phyloP scores from a whole-genome alignment of 2,329 filamentous ascomycete species.

The Tolypocladium amazonense region DNA sequence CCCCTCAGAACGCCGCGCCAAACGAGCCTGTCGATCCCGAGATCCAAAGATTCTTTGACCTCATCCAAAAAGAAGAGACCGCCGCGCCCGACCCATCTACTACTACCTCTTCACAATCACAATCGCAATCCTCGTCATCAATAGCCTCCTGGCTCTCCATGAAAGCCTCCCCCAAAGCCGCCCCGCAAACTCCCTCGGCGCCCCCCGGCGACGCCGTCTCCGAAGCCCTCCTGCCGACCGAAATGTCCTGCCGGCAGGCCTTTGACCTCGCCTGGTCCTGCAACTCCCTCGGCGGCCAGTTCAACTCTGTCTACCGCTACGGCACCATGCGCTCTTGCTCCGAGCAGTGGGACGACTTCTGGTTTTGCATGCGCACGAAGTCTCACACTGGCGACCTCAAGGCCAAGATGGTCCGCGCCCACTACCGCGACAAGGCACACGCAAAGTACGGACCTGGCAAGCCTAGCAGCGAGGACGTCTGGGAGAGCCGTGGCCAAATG shows the following conservation, averaged over 20 bases:
- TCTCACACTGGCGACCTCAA: conserved; percentile 48
- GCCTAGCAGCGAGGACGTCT: conserved; percentile 81
- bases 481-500: conserved; percentile 60
- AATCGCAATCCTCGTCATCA: conserved; percentile 21
- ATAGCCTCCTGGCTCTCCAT: conserved; percentile 23
- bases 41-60: conserved; percentile 42
- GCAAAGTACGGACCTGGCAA: conserved; percentile 52
- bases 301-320: conserved; percentile 82
- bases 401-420: conserved; percentile 51
- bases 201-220: conserved; percentile 36
- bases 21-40: conserved; percentile 33
- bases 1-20: conserved; percentile 11
- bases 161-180: conserved; percentile 16
- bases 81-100: conserved; percentile 9
- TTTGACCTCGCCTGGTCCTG: conserved; percentile 95
- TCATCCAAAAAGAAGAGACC: conserved; percentile 26
- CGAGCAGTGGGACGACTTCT: conserved; percentile 87
- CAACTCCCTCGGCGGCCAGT: conserved; percentile 83
- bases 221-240: conserved; percentile 63
- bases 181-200: conserved; percentile 8
- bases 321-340: conserved; percentile 67
- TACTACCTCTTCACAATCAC: conserved; percentile 11
- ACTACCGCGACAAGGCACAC: conserved; percentile 56
- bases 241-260: conserved; percentile 79
- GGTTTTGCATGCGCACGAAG: conserved; percentile 90